A percentile compares a stretch with the other conserved stretches of the same genome.
Conservation (phyloP, 495 filamentous ascomycete genomes). For the Choiromyces venosus region DNA sequence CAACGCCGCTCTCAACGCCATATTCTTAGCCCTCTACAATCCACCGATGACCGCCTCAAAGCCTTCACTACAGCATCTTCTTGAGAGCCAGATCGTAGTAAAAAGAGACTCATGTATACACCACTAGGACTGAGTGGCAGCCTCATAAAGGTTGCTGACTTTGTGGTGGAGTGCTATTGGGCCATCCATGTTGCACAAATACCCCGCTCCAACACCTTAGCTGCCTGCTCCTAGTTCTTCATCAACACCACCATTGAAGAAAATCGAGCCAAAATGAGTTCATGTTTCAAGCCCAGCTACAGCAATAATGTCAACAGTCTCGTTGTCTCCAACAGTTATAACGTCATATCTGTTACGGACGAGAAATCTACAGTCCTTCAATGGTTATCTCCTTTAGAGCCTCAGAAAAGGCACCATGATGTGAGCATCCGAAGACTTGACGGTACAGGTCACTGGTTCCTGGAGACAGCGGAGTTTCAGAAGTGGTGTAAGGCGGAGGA, state of each 20-base stretch:
- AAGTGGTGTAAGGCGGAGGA: background rate
- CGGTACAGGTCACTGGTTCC: background rate
- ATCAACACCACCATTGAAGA: background rate
- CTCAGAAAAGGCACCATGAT: background rate
- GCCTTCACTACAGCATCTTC: too few species aligned
- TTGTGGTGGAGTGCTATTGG: background rate
- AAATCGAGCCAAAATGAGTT: background rate
- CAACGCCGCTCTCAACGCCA: too few species aligned
- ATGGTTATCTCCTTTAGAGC: background rate
- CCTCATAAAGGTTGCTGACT: background rate
- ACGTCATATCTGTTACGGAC: background rate
- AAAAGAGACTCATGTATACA: too few species aligned
- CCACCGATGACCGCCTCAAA: too few species aligned
- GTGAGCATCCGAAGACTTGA: background rate
- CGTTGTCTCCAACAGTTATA: background rate
- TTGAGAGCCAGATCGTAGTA: too few species aligned
- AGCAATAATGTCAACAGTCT: background rate
- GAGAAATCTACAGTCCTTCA: background rate
- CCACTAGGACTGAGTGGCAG: too few species aligned
- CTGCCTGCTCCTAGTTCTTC: background rate
- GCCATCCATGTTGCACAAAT: background rate
- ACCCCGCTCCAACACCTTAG: background rate
- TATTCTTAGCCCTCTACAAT: too few species aligned
- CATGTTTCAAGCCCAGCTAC: background rate
- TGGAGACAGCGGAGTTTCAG: background rate